These are phyloP conservation scores for Hydnomerulius pinastri DNA, from an alignment of 768 basidiomycete genomes.

Conservation along the genomic window DNA sequence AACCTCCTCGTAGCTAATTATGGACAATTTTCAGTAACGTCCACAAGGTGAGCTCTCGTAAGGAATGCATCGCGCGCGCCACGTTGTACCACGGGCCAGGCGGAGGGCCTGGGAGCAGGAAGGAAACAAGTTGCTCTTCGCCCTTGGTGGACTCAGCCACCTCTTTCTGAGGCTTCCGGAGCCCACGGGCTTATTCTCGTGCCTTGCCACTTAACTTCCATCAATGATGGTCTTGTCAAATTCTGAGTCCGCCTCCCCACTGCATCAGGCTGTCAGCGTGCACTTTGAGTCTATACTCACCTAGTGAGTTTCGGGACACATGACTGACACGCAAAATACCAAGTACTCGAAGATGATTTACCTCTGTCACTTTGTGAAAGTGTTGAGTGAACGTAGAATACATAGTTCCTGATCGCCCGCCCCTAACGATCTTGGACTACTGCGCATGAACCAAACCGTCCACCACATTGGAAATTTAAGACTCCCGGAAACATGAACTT, in stretches of 20 bases:
- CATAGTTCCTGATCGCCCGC: neutral
- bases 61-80: neutral
- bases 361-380: neutral
- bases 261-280: neutral
- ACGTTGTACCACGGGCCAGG: neutral
- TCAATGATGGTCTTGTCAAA: neutral
- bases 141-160: neutral
- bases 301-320: neutral
- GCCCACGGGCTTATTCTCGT: neutral
- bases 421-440: neutral
- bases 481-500: neutral
- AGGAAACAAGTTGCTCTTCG: neutral
- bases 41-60: neutral
- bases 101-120: neutral
- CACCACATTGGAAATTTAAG: neutral
- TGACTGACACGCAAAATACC: neutral
- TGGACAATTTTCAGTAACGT: neutral
- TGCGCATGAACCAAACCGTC: neutral
- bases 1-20: slow-evolving; percentile 11
- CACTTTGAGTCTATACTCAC: neutral
- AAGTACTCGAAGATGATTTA: neutral
- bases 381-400: neutral
- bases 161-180: neutral
- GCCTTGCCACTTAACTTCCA: neutral
- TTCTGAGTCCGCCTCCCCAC: neutral